Conservation (phyloP, 768 basidiomycete species). For the Holtermannia corniformis region DNA sequence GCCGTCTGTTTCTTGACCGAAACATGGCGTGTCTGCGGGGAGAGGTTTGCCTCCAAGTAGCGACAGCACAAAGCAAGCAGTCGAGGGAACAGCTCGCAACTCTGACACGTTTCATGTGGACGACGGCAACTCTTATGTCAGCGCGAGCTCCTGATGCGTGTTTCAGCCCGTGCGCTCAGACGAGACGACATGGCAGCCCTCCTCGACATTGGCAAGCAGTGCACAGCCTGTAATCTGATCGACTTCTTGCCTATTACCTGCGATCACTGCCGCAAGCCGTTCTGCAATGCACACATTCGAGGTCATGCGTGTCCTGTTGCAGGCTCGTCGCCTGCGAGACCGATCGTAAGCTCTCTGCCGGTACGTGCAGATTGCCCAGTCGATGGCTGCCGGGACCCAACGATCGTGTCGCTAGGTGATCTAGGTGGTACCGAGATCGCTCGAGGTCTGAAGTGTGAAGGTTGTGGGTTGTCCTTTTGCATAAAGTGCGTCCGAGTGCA, state of each 20-base stretch:
- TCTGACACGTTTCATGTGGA: too few relatives aligned
- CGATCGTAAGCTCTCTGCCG: too few relatives aligned
- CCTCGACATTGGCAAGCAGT: not conserved
- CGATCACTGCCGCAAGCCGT: not conserved
- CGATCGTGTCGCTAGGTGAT: too few relatives aligned
- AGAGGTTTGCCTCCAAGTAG: not conserved
- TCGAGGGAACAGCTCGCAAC: too few relatives aligned
- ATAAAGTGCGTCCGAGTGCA: not conserved
- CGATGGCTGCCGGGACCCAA: too few relatives aligned
- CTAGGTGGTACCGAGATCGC: not conserved
- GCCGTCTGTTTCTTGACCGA: not conserved
- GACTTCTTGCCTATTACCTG: not conserved
- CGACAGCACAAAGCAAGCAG: too few relatives aligned
- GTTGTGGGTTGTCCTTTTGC: not conserved
- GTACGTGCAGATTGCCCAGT: too few relatives aligned
- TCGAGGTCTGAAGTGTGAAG: not conserved
- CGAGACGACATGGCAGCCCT: not conserved
- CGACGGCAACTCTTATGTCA: too few relatives aligned
- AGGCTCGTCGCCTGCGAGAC: too few relatives aligned
- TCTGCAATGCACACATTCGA: not conserved
- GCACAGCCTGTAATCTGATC: not conserved
- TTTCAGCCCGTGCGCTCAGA: too few relatives aligned
- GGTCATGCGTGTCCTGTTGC: not conserved
- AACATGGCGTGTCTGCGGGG: not conserved
- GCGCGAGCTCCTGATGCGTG: too few relatives aligned